These are phyloP conservation scores for Medicago arabica DNA, from an alignment of 306 rosid genomes.

Conservation along the genomic window DNA sequence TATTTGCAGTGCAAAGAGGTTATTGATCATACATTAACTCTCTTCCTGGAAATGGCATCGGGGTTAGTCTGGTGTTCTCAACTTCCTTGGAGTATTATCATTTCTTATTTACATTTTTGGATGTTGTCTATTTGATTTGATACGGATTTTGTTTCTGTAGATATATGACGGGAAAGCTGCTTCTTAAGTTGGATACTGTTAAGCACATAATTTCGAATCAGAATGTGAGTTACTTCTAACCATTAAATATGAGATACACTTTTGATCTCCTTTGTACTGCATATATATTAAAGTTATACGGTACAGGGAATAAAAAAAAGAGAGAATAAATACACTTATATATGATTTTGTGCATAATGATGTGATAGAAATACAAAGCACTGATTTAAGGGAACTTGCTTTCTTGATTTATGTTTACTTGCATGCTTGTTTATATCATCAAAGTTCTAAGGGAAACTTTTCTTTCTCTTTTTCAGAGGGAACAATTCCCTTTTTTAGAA, in stretches of 20 bases:
- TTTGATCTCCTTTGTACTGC: slow-evolving; percentile 24
- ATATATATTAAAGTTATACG: neutral
- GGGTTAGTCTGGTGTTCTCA: slow-evolving; percentile 48
- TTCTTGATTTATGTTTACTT: neutral
- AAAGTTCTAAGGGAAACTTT: slow-evolving; percentile 13
- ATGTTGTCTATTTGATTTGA: slow-evolving; percentile 32
- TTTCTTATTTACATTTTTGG: slow-evolving; percentile 12
- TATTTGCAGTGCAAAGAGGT: slow-evolving; percentile 57
- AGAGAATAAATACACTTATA: neutral
- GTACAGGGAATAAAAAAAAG: neutral
- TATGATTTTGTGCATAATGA: slow-evolving; percentile 1
- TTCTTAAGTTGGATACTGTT: slow-evolving; percentile 50
- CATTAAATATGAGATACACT: slow-evolving; percentile 21
- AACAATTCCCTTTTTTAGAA: slow-evolving; percentile 48
- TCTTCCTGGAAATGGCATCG: slow-evolving; percentile 54
- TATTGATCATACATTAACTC: slow-evolving; percentile 52
- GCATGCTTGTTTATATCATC: slow-evolving; percentile 5
- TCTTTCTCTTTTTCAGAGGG: slow-evolving; percentile 46
- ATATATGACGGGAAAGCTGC: slow-evolving; percentile 49
- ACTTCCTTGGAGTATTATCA: slow-evolving; percentile 13
- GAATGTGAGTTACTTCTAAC: slow-evolving; percentile 44
- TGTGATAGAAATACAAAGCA: neutral
- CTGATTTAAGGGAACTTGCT: slow-evolving; percentile 3
- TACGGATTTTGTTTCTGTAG: slow-evolving; percentile 36
- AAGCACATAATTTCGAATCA: slow-evolving; percentile 45